Evolutionary conservation across 129 eudicot species (phyloP), one percentile per base, ranked within the genome.

Genomic region (Pseudognaphalium luteoalbum): DNA sequence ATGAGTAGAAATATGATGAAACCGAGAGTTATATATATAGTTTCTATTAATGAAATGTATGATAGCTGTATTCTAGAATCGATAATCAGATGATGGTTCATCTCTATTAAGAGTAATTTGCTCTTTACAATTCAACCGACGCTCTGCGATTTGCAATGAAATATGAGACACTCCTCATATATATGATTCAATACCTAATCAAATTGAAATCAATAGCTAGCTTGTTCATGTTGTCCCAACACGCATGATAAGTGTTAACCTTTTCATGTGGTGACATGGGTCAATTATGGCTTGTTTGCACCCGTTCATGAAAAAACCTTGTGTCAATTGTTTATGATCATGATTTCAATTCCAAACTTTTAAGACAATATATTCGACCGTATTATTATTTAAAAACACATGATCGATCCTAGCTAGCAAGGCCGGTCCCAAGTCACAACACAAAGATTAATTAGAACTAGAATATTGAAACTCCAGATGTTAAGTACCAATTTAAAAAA

Each of bases 211-310:
- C 59, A 28, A 37, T 52, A 72, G 19, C 42, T 52, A 72, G 19
- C 42, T 65, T 47, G 35, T 39, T 65, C 44, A 35, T 72, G 51
- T 52, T 72, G 68, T 73, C 78, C 50, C n/a, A 25, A 25, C 28
- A 25, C 1, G 28, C 28, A 25, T 25, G 28, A 0, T 21, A 8
- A 15, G 30, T 64, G 42, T 29, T 33, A 73, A 29, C 41, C 19
- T 52, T 25, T 73, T 63, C 58, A 65, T 42, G 44, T 22, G 60
- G 65, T 16, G 73, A 78, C 57, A 78, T 12, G 17, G 51, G 82
- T 35, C 65, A 60, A 4, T 42, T 50, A 70, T 61, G 47, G 28
- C 33, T 29, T 64, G 64, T 50, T 63, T 58, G 28, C 69, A 29
- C 76, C 42, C 52, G 21, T 34, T 42, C 34, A 71, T 42, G 39